Evolutionary conservation across 2,329 filamentous ascomycete genomes (phyloP), one percentile per base, ranked within the genome.

Genomic region (Penicillium vulpinum): DNA sequence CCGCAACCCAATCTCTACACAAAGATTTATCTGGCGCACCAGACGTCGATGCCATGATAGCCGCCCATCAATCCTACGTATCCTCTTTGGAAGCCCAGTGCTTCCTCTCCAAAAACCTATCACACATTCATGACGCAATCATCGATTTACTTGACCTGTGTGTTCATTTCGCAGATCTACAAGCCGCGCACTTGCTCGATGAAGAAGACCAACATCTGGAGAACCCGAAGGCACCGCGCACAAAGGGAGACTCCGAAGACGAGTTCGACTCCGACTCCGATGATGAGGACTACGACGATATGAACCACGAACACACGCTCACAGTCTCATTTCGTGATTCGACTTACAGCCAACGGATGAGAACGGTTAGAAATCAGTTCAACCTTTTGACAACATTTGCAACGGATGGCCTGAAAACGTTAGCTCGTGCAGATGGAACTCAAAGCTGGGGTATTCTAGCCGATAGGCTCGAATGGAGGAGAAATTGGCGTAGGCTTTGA

Each of bases 31-130:
- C 75, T 15, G 75, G 77, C 6, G 85, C 90, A 0, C 80, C 82
- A 26, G 91, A 93, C 63, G 85, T 97, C 10, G 91, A 97, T 69
- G 83, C 83, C 26, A 95, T 97, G 90, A 86, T 92, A 26, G 75
- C 75, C 1, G 81, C 87, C 0, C 92, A 96, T 69, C 75, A 83
- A 5, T 70, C 73, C 0, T 93, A 88, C 66, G 77, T 89, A 43
- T 80, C 79, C 43, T 81, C 81, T 2, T 76, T 94, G 11, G 78
- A 87, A 54, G 83, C 86, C 31, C 86, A 91, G 61, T 85, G 89
- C 10, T 83, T 94, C 24, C 81, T 95, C 0, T 85, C 88, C 0
- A 76, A 80, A 16, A 88, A 87, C 52, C 75, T 96, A 4, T 80
- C 81, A 16, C 87, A 89, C 0, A 89, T 97, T 35, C 82, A 85